Percentiles rank a stretch among this genome's conserved stretches.
Conservation (phyloP, 2,329 filamentous ascomycete species). For the Clonostachys sp. region DNA sequence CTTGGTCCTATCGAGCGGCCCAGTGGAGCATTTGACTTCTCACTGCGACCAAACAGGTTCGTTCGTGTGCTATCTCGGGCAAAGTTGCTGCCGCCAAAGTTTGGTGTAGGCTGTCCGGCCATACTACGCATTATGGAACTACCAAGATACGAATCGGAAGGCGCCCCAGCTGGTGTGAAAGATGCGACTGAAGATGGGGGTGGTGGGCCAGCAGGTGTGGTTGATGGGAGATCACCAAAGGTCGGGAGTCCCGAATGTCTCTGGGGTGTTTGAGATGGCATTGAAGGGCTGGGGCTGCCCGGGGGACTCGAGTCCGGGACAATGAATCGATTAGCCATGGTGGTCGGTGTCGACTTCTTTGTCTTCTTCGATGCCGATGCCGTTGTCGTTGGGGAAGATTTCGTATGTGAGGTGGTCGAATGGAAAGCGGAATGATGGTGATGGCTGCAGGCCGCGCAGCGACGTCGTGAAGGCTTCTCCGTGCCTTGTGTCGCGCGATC, state of each 20-base stretch:
- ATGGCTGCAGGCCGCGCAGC: too few species aligned
- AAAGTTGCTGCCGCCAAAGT: conserved; percentile 25
- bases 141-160: conserved; percentile 48
- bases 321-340: conserved; percentile 34
- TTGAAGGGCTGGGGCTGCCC: conserved; percentile 38
- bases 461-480: too few species aligned
- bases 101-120: conserved; percentile 29
- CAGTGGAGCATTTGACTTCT: conserved; percentile 34
- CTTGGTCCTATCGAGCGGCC: conserved; percentile 39
- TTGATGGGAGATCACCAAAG: conserved; percentile 41
- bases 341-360: conserved; percentile 3
- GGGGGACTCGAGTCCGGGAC: conserved; percentile 37
- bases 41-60: conserved; percentile 30
- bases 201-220: conserved; percentile 45
- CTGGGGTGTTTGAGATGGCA: conserved; percentile 36
- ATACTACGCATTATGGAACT: conserved; percentile 46
- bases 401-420: too few species aligned
- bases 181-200: conserved; percentile 47
- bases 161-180: conserved; percentile 52
- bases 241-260: conserved; percentile 25
- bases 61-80: conserved; percentile 15
- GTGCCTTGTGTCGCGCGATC: too few species aligned
- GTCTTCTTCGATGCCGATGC: too few species aligned
- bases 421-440: too few species aligned
- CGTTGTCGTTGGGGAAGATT: too few species aligned